Evolutionary conservation across 2,329 filamentous ascomycete species (phyloP), one percentile per base, ranked within the genome.

Genomic region (Xylaria sp.): DNA sequence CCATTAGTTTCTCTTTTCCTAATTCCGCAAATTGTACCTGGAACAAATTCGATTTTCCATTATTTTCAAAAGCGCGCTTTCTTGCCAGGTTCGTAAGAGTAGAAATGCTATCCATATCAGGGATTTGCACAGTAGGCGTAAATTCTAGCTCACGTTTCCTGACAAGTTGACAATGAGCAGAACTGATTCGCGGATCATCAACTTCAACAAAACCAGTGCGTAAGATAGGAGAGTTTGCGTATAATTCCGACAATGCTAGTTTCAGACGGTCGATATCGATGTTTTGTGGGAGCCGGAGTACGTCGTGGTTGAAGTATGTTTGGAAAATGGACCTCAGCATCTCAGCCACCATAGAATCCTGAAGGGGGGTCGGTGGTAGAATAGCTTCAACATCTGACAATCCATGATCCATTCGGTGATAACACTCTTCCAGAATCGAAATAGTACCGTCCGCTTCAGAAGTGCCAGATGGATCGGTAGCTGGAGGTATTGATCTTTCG

Each of bases 301-400:
- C 80, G 73, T 97, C 92, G 65, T 96, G 90, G 70, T 97, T 97
- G 82, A 93, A 97, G 76, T 98, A 98, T 70, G 89, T 86, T 12
- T 84, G 81, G 72, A 91, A 95, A 3, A 87, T 83, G 0, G 93
- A 96, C 18, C 88, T 84, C 0, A 93, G 72, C 92, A 97, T 97
- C 68, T 93, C 91, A 0, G 90, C 89, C 2, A 97, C 81, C 89
- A 97, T 93, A 1, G 91, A 90, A 77, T 97, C 93, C 79, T 98
- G 94, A 5, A 97, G 83, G 7, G 94, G 90, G 0, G 94, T 97
- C 0, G 91, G 86, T 0, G 94, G 94, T 2, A 96, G 80, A 2
- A 95, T 79, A 3, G 83, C 77, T 59, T 92, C 87, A 0, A 90
- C 74, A 12, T 82, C 74, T 0, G 77, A 68, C 8, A 85, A 75